Evolutionary conservation across 768 basidiomycete genomes (phyloP).

Genomic region (Termitomyces sp.): DNA sequence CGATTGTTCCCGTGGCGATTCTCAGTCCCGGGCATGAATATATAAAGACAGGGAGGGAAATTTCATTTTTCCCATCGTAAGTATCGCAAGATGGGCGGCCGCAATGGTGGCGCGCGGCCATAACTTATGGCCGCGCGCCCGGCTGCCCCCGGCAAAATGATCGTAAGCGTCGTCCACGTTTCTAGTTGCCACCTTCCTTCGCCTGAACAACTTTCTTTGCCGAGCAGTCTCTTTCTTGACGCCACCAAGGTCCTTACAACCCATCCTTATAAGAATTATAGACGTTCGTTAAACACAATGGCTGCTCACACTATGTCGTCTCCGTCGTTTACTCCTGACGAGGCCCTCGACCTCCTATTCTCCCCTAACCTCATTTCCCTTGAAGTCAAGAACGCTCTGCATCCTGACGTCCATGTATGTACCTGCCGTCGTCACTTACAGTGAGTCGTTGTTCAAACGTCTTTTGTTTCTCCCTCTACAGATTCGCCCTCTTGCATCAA

Average conservation of each 20-base stretch:
- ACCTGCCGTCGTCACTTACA: neutral
- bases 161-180: neutral
- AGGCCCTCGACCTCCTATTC: slow-evolving; percentile 75
- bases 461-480: slow-evolving; percentile 24
- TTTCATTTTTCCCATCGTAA: too few species aligned
- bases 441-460: neutral
- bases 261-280: slow-evolving; percentile 1
- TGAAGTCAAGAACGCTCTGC: slow-evolving; percentile 57
- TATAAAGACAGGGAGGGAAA: neutral
- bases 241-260: neutral
- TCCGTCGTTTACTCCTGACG: slow-evolving; percentile 54
- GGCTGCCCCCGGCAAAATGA: neutral
- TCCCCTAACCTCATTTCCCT: slow-evolving; percentile 64
- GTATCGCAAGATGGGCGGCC: neutral
- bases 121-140: too few species aligned
- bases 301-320: slow-evolving; percentile 6
- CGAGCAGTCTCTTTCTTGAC: neutral
- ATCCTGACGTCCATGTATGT: slow-evolving; percentile 43
- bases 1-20: neutral
- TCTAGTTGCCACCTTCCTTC: neutral
- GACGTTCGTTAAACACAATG: slow-evolving; percentile 11
- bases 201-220: neutral
- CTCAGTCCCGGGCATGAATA: neutral
- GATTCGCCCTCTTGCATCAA: slow-evolving; percentile 88
- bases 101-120: neutral